phyloP scores from a whole-genome alignment of 83 land plant species.

The Picea abies region DNA sequence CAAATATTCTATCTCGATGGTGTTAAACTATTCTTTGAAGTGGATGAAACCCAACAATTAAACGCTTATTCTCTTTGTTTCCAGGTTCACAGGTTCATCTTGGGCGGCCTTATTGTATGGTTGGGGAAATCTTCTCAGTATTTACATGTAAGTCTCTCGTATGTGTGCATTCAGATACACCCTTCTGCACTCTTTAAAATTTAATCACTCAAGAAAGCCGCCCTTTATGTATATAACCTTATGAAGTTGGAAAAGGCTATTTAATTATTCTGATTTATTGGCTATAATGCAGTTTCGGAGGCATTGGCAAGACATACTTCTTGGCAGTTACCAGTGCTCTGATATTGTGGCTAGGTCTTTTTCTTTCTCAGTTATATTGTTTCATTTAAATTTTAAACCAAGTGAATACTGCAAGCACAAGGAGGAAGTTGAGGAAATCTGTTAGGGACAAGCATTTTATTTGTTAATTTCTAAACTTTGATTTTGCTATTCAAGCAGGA shows the following conservation, averaged over 20 bases:
- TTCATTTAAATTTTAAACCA: background rate
- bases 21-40: background rate
- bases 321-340: conserved; percentile 56
- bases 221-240: background rate
- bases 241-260: background rate
- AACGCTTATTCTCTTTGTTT: background rate
- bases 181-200: background rate
- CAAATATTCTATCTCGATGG: background rate
- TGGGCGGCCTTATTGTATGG: conserved; percentile 87
- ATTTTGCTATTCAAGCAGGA: conserved; percentile 28
- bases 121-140: conserved; percentile 77
- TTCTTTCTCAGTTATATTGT: background rate
- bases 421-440: background rate
- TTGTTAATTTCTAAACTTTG: background rate
- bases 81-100: conserved; percentile 86
- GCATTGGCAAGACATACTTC: conserved; percentile 58
- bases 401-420: background rate
- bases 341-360: conserved; percentile 49
- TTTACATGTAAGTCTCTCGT: conserved; percentile 60
- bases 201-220: background rate
- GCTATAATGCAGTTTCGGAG: conserved; percentile 43
- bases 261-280: background rate
- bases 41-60: background rate
- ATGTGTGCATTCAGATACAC: background rate
- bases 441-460: background rate